Percentiles rank a stretch among this genome's conserved stretches.
Conservation (phyloP, 164 flowering plant species). For the Kalanchoe fedtschenkoi region DNA sequence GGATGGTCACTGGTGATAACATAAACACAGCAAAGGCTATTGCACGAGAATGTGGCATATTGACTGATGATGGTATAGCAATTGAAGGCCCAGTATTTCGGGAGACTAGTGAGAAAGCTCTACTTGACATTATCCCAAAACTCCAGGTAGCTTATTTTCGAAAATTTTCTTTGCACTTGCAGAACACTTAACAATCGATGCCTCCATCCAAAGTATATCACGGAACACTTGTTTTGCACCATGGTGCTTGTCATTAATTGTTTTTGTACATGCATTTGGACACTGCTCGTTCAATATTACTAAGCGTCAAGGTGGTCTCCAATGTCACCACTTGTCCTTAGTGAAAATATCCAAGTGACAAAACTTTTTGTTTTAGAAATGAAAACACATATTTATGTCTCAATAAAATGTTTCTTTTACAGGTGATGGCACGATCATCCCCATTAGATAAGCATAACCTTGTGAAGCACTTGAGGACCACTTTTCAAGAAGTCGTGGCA, state of each 20-base stretch:
- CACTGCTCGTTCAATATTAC: background rate
- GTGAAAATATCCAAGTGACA: too few relatives aligned
- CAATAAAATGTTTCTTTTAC: conserved; percentile 6
- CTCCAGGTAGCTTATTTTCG: conserved; percentile 47
- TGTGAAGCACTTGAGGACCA: conserved; percentile 62
- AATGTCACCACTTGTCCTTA: too few relatives aligned
- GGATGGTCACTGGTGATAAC: conserved; percentile 97
- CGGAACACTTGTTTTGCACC: too few relatives aligned
- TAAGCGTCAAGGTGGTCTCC: too few relatives aligned
- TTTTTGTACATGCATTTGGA: background rate
- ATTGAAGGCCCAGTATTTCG: conserved; percentile 91
- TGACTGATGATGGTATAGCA: conserved; percentile 79
- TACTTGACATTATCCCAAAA: conserved; percentile 65
- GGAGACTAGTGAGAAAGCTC: conserved; percentile 60
- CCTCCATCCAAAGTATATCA: too few relatives aligned
- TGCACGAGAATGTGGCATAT: conserved; percentile 92
- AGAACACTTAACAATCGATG: too few relatives aligned
- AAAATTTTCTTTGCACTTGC: background rate
- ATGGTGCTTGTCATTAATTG: background rate
- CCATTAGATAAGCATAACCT: conserved; percentile 90
- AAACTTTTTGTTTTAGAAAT: too few relatives aligned
- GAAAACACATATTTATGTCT: too few relatives aligned
- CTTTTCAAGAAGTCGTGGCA: conserved; percentile 78
- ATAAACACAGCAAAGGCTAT: conserved; percentile 92
- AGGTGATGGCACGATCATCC: conserved; percentile 99